Conservation (phyloP, 108 stramenopile species). For the Cyclostephanos tholiformis region DNA sequence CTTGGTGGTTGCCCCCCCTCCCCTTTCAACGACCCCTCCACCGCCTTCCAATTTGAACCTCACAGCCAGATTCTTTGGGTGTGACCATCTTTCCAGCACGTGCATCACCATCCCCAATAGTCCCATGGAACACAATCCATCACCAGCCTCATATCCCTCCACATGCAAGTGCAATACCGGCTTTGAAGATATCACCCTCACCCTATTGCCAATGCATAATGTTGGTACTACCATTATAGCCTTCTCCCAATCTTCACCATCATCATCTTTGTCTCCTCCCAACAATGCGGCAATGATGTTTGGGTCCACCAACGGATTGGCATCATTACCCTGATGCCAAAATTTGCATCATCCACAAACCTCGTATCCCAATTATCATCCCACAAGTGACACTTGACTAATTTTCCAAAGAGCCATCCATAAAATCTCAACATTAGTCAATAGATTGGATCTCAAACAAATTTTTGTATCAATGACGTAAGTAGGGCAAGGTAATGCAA, state of each 20-base stretch:
- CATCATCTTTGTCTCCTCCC: slow-evolving; percentile 7
- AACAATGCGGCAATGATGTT: background rate
- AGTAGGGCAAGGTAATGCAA: slow-evolving; percentile 42
- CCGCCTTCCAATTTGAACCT: slow-evolving; percentile 32
- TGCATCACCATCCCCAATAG: slow-evolving; percentile 40
- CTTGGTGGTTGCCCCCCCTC: no score
- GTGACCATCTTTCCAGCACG: slow-evolving; percentile 27
- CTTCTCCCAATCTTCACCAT: background rate
- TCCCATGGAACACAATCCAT: slow-evolving; percentile 45
- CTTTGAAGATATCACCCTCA: slow-evolving; percentile 28
- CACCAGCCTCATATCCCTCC: slow-evolving; percentile 9
- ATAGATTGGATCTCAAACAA: slow-evolving; percentile 59
- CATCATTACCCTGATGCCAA: slow-evolving; percentile 17
- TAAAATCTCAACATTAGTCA: no score
- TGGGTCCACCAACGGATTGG: slow-evolving; percentile 51
- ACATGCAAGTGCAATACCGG: no score
- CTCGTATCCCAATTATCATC: slow-evolving; percentile 55
- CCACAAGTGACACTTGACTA: slow-evolving; percentile 63
- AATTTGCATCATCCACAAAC: slow-evolving; percentile 48
- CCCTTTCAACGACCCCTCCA: no score
- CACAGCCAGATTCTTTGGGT: slow-evolving; percentile 44
- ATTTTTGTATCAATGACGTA: slow-evolving; percentile 41
- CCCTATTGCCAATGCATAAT: slow-evolving; percentile 16
- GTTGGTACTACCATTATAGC: background rate
- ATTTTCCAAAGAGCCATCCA: slow-evolving; percentile 54